Evolutionary conservation across 2,329 filamentous ascomycete genomes (phyloP).

Genomic region (Beauveria rudraprayagi): DNA sequence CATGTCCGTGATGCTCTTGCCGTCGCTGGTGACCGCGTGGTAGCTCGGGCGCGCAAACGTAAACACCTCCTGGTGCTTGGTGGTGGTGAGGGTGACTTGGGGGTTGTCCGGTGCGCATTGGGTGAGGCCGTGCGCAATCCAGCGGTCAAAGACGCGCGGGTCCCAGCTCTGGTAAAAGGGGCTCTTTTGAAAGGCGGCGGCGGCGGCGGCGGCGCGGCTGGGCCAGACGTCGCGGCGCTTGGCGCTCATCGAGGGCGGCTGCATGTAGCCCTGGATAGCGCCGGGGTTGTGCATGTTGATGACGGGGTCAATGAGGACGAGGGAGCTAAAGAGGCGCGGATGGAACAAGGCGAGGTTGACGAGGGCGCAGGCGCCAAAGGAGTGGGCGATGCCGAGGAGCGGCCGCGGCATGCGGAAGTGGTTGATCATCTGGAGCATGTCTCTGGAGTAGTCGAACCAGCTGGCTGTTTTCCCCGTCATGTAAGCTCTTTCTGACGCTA

Average conservation of each 20-base stretch:
- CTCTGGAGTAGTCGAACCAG: constrained; percentile 80
- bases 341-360: constrained; percentile 66
- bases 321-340: constrained; percentile 66
- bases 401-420: constrained; percentile 73
- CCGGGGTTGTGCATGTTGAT: constrained; percentile 45
- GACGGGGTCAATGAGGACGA: constrained; percentile 80
- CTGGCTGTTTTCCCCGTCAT: constrained; percentile 43
- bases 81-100: constrained; percentile 66
- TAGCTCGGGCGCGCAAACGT: constrained; percentile 61
- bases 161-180: constrained; percentile 79
- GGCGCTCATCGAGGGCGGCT: constrained; percentile 54
- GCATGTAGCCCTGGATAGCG: constrained; percentile 23
- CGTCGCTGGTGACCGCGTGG: constrained; percentile 32
- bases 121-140: constrained; percentile 63
- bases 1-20: constrained; percentile 31
- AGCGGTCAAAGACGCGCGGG: constrained; percentile 59
- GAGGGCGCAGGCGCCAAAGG: constrained; percentile 73
- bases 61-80: constrained; percentile 70
- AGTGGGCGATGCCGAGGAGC: constrained; percentile 79
- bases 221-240: constrained; percentile 76
- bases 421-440: constrained; percentile 80
- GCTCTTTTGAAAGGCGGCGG: constrained; percentile 54
- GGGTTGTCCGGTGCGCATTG: constrained; percentile 37
- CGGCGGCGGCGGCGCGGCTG: constrained; percentile 59
- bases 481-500: not conserved